These are phyloP conservation scores for Funneliformis geosporum DNA, from an alignment of 192 early-diverging fungal genomes.

Conservation along the genomic window DNA sequence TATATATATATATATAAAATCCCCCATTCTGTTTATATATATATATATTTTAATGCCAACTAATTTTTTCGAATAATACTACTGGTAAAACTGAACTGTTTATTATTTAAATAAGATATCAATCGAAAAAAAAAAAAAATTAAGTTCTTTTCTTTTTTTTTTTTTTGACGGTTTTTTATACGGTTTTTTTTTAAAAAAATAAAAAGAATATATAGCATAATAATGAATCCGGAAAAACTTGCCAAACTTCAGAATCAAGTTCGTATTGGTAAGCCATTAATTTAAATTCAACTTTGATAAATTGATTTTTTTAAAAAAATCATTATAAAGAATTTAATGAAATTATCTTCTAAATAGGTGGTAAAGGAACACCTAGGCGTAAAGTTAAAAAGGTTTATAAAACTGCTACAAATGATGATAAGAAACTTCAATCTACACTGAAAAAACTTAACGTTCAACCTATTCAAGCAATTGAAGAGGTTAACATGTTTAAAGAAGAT, in stretches of 20 bases:
- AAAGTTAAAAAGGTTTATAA: conserved; percentile 77
- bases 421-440: conserved; percentile 87
- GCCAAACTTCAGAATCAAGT: conserved; percentile 88
- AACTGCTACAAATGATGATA: conserved; percentile 79
- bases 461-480: conserved; percentile 87
- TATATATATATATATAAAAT: too few species aligned
- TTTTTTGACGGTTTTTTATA: neutral
- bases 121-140: too few species aligned
- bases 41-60: too few species aligned
- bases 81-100: too few species aligned
- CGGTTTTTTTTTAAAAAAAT: neutral
- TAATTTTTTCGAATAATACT: too few species aligned
- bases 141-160: neutral
- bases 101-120: too few species aligned
- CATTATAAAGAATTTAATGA: neutral
- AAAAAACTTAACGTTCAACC: conserved; percentile 91
- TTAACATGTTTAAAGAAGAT: conserved; percentile 98
- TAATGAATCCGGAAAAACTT: conserved; percentile 89
- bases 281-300: neutral
- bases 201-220: neutral
- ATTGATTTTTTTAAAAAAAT: conserved; percentile 2
- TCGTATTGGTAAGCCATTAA: conserved; percentile 71
- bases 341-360: conserved; percentile 26
- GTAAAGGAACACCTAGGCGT: conserved; percentile 93
- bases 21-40: too few species aligned